These are phyloP conservation scores for Candida vartiovaarae DNA, from an alignment of 805 yeast species.

Conservation along the genomic window DNA sequence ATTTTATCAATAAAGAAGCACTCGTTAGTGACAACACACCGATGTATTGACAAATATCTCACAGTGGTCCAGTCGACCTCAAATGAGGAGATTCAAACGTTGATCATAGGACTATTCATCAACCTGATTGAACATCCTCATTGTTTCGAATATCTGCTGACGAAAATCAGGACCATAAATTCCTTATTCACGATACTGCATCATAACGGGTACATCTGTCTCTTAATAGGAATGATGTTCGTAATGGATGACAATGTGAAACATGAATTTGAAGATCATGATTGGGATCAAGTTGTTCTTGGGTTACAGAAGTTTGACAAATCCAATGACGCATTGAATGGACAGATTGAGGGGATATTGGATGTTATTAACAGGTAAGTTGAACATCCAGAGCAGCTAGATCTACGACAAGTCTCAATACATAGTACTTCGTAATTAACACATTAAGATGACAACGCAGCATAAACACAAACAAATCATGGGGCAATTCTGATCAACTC, in stretches of 20 bases:
- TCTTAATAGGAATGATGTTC: too few relatives aligned
- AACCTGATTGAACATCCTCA: constrained; percentile 12
- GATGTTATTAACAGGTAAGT: not conserved
- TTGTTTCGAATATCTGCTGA: not conserved
- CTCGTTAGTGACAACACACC: not conserved
- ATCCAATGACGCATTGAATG: constrained; percentile 6
- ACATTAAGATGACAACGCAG: too few relatives aligned
- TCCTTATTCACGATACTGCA: too few relatives aligned
- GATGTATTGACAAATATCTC: constrained; percentile 1
- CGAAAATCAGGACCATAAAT: too few relatives aligned
- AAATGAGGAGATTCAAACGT: constrained; percentile 10
- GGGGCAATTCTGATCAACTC: constrained; percentile 68
- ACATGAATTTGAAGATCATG: constrained; percentile 10
- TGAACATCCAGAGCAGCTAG: too few relatives aligned
- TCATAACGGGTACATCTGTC: too few relatives aligned
- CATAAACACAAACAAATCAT: constrained; percentile 13
- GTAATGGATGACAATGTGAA: not conserved
- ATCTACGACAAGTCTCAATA: too few relatives aligned
- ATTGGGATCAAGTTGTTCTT: constrained; percentile 9
- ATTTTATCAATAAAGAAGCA: too few relatives aligned
- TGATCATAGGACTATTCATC: constrained; percentile 18
- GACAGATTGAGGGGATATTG: constrained; percentile 13
- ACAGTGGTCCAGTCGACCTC: not conserved
- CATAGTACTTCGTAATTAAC: too few relatives aligned
- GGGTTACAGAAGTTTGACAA: constrained; percentile 15